Conservation (phyloP, 2,329 filamentous ascomycete genomes). For the Trichophyton schoenleinii region DNA sequence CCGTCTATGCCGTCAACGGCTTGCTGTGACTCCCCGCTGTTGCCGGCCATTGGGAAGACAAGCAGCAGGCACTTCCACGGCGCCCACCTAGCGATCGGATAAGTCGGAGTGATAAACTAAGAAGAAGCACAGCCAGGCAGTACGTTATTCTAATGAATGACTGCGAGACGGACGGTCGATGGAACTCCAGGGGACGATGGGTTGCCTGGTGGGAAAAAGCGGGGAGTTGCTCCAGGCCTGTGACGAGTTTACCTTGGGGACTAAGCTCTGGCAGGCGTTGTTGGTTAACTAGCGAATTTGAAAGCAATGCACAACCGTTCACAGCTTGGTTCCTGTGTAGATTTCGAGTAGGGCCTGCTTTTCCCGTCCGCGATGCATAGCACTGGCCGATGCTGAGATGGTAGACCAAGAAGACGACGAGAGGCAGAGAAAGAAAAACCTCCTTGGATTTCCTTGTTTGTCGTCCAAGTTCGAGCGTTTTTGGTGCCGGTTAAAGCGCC, state of each 20-base stretch:
- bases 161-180: background rate
- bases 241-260: no score
- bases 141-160: background rate
- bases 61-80: background rate
- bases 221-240: background rate
- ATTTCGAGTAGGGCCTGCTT: background rate
- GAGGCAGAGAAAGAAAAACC: background rate
- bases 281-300: background rate
- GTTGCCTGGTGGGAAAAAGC: background rate
- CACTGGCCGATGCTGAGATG: background rate
- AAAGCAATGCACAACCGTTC: background rate
- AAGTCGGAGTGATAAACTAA: background rate
- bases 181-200: background rate
- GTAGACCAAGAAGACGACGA: background rate
- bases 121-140: background rate
- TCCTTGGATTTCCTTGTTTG: background rate
- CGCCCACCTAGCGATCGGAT: background rate
- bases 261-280: background rate
- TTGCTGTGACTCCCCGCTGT: background rate
- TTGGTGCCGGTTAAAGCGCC: background rate
- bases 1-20: background rate
- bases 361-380: background rate
- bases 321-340: background rate
- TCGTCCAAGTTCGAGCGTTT: background rate
- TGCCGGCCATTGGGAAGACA: background rate